Evolutionary conservation across 805 yeast genomes (phyloP), one percentile per base, ranked within the genome.

Genomic region (Ogataea glucozyma): DNA sequence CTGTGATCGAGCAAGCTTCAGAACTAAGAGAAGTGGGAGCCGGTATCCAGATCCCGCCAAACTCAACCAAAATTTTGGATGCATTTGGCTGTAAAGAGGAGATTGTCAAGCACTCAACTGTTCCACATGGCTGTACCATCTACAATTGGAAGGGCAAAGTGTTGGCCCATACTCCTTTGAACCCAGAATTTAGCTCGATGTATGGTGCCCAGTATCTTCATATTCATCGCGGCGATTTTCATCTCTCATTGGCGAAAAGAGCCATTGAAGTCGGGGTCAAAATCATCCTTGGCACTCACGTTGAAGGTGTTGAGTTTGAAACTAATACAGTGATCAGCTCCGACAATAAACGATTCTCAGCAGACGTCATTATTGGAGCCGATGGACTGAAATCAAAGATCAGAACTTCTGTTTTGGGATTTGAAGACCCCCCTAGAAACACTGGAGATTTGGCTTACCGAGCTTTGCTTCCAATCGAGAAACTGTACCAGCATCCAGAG

Each of bases 41-140:
- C 4, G 47, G 47, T 2, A 43, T 43, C 8, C 47, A 43, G 31
- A 43, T 43, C 12, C 47, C 47, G 5, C 43, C 47, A 20, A 43
- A 43, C 29, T 43, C 47, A 4, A 34, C 40, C 14, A 38, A 34
- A 17, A 43, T 43, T 10, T 33, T 43, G 13, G 47, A 43, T 3
- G 40, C 33, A 2, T 30, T 43, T 11, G 47, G 47, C 10, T 43
- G 47, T 31, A 43, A 39, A 32, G 43, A 43, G 9, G 43, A 27
- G 6, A 39, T 43, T 9, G 33, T 34, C 21, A 30, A 22, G 8
- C 26, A 39, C 9, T 43, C 47, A 10, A 43, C 47, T 8, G 16
- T 43, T 7, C 47, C 47, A 2, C 27, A 19, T 17, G 43, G 38
- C 1, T 43, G 37, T 27, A 26, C 31, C 17, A 26, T 43, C 13